These are phyloP conservation scores for Chionographis japonica DNA, from an alignment of 106 monocot species.

Conservation along the genomic window DNA sequence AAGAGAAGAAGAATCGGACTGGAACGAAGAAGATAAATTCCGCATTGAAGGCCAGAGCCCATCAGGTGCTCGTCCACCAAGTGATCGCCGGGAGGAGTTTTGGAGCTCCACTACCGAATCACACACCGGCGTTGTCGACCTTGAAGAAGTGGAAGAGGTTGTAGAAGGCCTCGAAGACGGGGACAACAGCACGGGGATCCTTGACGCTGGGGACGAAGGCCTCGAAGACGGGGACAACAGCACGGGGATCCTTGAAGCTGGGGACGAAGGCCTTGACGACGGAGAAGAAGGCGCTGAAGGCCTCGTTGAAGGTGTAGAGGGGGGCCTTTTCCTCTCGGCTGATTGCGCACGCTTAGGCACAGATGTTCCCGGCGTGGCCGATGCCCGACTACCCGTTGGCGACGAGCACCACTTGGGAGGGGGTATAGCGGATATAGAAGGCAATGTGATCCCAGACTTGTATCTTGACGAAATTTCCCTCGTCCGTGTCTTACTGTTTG, in stretches of 20 bases:
- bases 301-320: conserved; percentile 16
- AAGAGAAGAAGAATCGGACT: conserved; percentile 38
- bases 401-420: conserved; percentile 31
- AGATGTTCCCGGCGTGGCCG: conserved; percentile 1
- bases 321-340: conserved; percentile 52
- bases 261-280: conserved; percentile 20
- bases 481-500: conserved; percentile 26
- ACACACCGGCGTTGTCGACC: conserved; percentile 47
- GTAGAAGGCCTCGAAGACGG: conserved; percentile 36
- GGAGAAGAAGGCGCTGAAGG: conserved; percentile 27
- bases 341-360: conserved; percentile 54
- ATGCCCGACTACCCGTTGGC: conserved; percentile 24
- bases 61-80: conserved; percentile 33
- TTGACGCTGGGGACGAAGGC: conserved; percentile 24
- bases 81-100: conserved; percentile 16
- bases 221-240: conserved; percentile 26
- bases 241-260: conserved; percentile 22
- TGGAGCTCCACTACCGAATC: conserved; percentile 36
- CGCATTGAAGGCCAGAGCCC: conserved; percentile 84
- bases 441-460: conserved; percentile 28
- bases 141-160: conserved; percentile 36
- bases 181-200: conserved; percentile 24
- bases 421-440: conserved; percentile 5
- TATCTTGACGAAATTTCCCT: conserved; percentile 63
- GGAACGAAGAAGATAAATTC: conserved; percentile 68